Conservation (phyloP, 257 asterid genomes). For the Hygrophila difformis region DNA sequence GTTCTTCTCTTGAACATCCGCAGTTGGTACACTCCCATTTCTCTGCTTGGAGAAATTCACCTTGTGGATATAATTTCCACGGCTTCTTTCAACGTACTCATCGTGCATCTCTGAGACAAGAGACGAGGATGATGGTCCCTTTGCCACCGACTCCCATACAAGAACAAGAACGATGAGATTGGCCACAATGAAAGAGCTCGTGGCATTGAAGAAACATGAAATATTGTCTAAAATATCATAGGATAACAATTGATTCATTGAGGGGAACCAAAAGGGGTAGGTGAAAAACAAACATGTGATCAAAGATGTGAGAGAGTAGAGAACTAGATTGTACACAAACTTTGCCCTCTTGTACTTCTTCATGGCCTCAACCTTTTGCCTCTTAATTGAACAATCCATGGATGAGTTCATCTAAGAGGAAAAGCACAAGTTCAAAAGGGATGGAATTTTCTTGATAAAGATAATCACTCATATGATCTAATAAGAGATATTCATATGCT, state of each 20-base stretch:
- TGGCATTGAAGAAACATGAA: slow-evolving; percentile 19
- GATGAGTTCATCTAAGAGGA: slow-evolving; percentile 10
- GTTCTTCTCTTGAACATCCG: slow-evolving; percentile 13
- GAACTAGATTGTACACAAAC: slow-evolving; percentile 30
- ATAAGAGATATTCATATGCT: no score
- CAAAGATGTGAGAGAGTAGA: slow-evolving; percentile 45
- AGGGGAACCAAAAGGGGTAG: slow-evolving; percentile 29
- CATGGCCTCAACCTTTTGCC: slow-evolving; percentile 31
- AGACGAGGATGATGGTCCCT: slow-evolving; percentile 13
- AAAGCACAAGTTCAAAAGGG: no score
- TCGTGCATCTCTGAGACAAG: slow-evolving; percentile 25
- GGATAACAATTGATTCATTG: slow-evolving; percentile 5
- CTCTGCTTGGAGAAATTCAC: neutral
- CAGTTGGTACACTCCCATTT: neutral
- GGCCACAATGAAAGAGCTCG: slow-evolving; percentile 30
- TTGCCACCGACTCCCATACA: slow-evolving; percentile 22
- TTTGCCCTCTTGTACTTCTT: slow-evolving; percentile 31
- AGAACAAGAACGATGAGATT: slow-evolving; percentile 31
- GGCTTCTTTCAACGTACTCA: slow-evolving; percentile 31
- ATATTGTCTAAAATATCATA: slow-evolving; percentile 5
- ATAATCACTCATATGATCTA: no score
- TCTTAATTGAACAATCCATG: slow-evolving; percentile 33
- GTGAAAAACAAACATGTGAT: slow-evolving; percentile 37
- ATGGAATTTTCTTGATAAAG: no score
- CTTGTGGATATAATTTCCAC: neutral